phyloP scores from a whole-genome alignment of 148 eudicot genomes.

The Camellia japonica region DNA sequence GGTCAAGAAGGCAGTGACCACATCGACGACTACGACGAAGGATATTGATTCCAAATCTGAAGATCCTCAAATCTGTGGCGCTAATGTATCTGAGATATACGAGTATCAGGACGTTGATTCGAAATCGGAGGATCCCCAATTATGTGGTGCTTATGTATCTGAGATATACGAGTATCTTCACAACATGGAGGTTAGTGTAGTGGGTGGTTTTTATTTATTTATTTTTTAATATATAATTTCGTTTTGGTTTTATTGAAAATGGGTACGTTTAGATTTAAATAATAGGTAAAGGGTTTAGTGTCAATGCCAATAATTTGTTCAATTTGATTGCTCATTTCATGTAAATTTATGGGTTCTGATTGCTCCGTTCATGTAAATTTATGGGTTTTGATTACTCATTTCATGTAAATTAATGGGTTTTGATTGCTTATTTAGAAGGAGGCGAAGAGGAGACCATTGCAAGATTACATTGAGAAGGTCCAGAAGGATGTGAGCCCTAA shows the following conservation, averaged over 20 bases:
- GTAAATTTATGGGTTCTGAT: not conserved
- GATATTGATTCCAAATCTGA: conserved; percentile 29
- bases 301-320: not conserved
- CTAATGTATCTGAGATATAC: conserved; percentile 52
- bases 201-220: too few species aligned
- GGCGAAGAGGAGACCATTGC: conserved; percentile 64
- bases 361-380: too few species aligned
- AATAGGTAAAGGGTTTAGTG: not conserved
- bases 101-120: conserved; percentile 25
- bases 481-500: conserved; percentile 84
- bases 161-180: conserved; percentile 71
- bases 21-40: not conserved
- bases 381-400: not conserved
- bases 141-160: conserved; percentile 60
- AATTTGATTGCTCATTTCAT: not conserved
- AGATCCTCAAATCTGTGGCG: conserved; percentile 76
- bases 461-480: conserved; percentile 60
- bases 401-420: not conserved
- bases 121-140: conserved; percentile 53
- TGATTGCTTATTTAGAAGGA: conserved; percentile 45
- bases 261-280: not conserved
- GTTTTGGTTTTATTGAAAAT: not conserved
- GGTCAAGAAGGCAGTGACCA: conserved; percentile 15
- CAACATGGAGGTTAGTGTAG: conserved; percentile 64
- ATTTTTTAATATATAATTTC: too few species aligned